phyloP scores from a whole-genome alignment of 371 early-diverging fungal species.

The Mortierella sp. region DNA sequence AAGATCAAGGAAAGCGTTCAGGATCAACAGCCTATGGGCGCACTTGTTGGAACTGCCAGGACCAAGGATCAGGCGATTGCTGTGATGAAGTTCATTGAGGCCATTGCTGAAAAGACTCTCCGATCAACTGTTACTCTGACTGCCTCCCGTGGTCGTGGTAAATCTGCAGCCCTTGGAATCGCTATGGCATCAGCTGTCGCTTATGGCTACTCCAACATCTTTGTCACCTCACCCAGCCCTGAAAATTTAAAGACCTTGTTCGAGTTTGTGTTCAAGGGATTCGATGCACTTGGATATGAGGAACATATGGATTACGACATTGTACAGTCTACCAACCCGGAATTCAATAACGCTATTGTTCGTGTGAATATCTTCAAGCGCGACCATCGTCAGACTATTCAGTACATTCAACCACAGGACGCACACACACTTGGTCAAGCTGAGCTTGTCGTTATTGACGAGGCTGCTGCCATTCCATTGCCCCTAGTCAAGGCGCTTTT shows the following conservation, averaged over 20 bases:
- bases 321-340: conserved; percentile 94
- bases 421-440: conserved; percentile 94
- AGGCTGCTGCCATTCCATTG: conserved; percentile 99
- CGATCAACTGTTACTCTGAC: conserved; percentile 95
- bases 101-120: conserved; percentile 93
- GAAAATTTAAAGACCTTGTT: conserved; percentile 99
- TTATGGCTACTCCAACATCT: conserved; percentile 98
- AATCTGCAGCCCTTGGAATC: conserved; percentile 98
- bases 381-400: conserved; percentile 98
- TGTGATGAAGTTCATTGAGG: conserved; percentile 94
- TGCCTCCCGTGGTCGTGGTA: conserved; percentile 99
- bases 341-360: conserved; percentile 95
- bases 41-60: conserved; percentile 81
- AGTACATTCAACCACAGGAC: conserved; percentile 97
- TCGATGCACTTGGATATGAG: conserved; percentile 97
- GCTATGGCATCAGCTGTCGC: conserved; percentile 97
- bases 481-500: conserved; percentile 92
- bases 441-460: conserved; percentile 99
- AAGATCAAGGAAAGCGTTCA: conserved; percentile 86
- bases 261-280: conserved; percentile 97
- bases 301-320: conserved; percentile 99
- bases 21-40: conserved; percentile 91
- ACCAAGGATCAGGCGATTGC: conserved; percentile 98
- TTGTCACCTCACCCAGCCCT: conserved; percentile 98
- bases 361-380: conserved; percentile 93